These are phyloP conservation scores for Aureobasidium vineae DNA, from an alignment of 2,329 filamentous ascomycete species.

Conservation along the genomic window DNA sequence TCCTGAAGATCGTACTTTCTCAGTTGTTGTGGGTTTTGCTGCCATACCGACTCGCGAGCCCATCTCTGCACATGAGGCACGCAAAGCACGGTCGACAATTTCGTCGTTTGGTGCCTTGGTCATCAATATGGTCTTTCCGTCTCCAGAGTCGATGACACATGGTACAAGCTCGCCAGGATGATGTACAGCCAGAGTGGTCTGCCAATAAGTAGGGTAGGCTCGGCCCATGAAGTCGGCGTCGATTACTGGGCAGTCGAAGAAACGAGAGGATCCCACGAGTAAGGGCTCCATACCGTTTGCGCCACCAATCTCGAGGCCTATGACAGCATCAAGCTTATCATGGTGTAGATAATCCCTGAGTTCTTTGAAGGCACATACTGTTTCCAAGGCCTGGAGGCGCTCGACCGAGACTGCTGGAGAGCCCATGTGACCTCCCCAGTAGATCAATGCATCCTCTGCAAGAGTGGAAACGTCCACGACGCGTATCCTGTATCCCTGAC, in stretches of 20 bases:
- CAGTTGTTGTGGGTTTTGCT: slow-evolving; percentile 42
- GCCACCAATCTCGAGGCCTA: slow-evolving; percentile 66
- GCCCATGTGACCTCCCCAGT: slow-evolving; percentile 58
- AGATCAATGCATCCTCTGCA: slow-evolving; percentile 52
- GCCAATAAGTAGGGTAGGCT: slow-evolving; percentile 49
- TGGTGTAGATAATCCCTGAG: slow-evolving; percentile 54
- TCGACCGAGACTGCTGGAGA: slow-evolving; percentile 62
- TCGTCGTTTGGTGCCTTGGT: slow-evolving; percentile 44
- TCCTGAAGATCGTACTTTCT: slow-evolving; percentile 40
- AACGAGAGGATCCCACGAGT: slow-evolving; percentile 54
- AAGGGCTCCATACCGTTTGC: slow-evolving; percentile 62
- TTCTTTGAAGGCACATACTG: slow-evolving; percentile 39
- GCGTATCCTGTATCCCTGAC: slow-evolving; percentile 51
- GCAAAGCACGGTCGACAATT: slow-evolving; percentile 46
- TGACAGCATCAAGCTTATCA: slow-evolving; percentile 54
- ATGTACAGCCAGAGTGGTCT: slow-evolving; percentile 48
- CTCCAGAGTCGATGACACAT: slow-evolving; percentile 48
- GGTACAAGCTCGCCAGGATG: slow-evolving; percentile 44
- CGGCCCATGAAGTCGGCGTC: slow-evolving; percentile 51
- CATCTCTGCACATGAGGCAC: slow-evolving; percentile 38
- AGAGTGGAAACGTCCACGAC: slow-evolving; percentile 55
- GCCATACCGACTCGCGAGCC: slow-evolving; percentile 42
- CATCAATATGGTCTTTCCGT: slow-evolving; percentile 48
- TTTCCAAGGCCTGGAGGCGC: slow-evolving; percentile 58
- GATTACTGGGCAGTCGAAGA: slow-evolving; percentile 48